Conservation (phyloP, 495 filamentous ascomycete genomes). For the Trichocladium antarcticum region DNA sequence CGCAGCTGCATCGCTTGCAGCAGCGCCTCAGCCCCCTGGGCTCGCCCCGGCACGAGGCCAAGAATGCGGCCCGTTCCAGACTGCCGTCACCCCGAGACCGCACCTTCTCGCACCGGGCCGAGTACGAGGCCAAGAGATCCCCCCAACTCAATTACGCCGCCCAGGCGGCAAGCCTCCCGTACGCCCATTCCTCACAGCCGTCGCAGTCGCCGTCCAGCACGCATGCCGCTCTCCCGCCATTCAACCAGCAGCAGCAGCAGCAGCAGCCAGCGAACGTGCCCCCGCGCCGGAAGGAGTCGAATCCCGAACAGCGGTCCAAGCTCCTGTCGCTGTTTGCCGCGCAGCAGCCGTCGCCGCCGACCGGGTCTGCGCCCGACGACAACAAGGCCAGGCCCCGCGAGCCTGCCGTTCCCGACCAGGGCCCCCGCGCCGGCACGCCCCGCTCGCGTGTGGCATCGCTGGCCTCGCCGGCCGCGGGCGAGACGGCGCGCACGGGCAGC, state of each 20-base stretch:
- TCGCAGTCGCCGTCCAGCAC: conserved; percentile 4
- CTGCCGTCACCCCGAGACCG: conserved; percentile 17
- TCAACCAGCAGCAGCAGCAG: conserved; percentile 7
- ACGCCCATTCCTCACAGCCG: conserved; percentile 2
- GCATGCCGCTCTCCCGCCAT: conserved; percentile 4
- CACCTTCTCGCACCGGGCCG: conserved; percentile 10
- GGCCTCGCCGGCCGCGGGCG: conserved; percentile 14
- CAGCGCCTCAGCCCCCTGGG: conserved; percentile 4
- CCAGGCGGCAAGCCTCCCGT: conserved; percentile 17
- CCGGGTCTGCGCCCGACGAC: conserved; percentile 34
- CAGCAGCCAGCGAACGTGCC: conserved; percentile 1
- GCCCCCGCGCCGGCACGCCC: conserved; percentile 19
- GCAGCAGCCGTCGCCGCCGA: conserved; percentile 24
- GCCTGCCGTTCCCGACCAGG: background rate
- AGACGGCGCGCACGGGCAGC: conserved; percentile 8
- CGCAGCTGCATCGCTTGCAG: conserved; percentile 15
- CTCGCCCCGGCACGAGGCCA: conserved; percentile 4
- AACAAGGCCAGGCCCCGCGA: conserved; percentile 37
- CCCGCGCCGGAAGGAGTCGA: conserved; percentile 24
- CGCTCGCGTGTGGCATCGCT: conserved; percentile 35
- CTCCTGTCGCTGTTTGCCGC: conserved; percentile 54
- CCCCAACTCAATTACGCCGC: conserved; percentile 9
- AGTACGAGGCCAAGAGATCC: conserved; percentile 14
- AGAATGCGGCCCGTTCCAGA: conserved; percentile 6
- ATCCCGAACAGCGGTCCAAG: conserved; percentile 52